These are phyloP conservation scores for Desmodesmus armatus DNA, from an alignment of 139 green algal species.

Conservation along the genomic window DNA sequence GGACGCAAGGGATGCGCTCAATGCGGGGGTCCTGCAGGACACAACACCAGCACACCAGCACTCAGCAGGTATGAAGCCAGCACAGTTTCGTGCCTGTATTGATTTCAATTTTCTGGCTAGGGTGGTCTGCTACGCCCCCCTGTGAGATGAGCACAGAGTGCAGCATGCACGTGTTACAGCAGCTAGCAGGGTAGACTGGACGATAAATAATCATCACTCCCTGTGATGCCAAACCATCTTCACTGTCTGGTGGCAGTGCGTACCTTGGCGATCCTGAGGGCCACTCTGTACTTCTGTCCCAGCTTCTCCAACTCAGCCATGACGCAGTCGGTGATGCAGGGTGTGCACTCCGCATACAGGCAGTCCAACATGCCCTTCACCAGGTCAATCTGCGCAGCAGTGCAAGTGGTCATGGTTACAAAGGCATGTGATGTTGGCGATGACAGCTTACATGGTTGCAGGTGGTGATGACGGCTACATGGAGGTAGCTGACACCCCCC, in stretches of 20 bases:
- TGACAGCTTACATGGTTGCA: neutral
- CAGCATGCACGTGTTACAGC: no score
- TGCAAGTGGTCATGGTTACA: neutral
- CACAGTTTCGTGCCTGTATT: no score
- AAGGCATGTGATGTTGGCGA: neutral
- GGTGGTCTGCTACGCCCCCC: no score
- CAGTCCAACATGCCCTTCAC: slow-evolving; percentile 98
- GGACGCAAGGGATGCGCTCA: slow-evolving; percentile 93
- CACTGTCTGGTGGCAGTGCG: neutral
- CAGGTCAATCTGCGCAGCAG: slow-evolving; percentile 92
- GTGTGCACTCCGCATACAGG: slow-evolving; percentile 98
- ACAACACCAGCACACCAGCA: neutral
- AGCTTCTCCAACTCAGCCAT: slow-evolving; percentile 99
- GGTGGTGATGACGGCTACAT: no score
- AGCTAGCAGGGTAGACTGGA: no score
- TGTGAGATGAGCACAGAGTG: no score
- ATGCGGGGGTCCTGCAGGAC: slow-evolving; percentile 86
- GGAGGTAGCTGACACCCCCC: no score
- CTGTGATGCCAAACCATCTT: no score
- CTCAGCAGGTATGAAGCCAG: neutral
- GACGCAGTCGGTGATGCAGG: slow-evolving; percentile 98
- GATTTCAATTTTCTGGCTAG: no score
- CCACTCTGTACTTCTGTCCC: slow-evolving; percentile 98
- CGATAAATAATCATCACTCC: no score
- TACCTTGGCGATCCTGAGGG: slow-evolving; percentile 96